Conservation (phyloP, 306 rosid genomes). For the Citrullus mucosospermus region DNA sequence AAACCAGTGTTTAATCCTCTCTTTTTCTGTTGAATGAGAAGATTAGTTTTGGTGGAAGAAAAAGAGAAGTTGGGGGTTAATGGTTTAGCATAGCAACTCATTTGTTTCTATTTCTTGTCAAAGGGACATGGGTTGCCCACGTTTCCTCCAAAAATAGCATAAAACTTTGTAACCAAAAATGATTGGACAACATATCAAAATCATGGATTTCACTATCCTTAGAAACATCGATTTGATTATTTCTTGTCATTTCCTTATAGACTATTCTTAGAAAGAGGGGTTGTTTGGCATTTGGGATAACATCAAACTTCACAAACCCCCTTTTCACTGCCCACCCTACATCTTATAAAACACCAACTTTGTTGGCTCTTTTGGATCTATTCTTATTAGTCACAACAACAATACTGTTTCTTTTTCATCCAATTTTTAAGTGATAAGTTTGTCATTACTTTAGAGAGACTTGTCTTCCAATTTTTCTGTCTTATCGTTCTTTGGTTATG, state of each 20-base stretch:
- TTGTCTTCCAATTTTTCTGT: no score
- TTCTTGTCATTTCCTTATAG: slow-evolving; percentile 37
- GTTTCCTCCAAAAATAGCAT: slow-evolving; percentile 21
- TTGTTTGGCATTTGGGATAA: slow-evolving; percentile 34
- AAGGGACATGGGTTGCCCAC: slow-evolving; percentile 10
- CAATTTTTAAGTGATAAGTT: neutral
- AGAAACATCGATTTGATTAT: slow-evolving; percentile 44
- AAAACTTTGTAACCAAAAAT: slow-evolving; percentile 20
- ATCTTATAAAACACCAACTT: neutral
- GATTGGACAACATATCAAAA: slow-evolving; percentile 45
- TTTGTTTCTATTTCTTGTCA: neutral
- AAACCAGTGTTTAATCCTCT: neutral
- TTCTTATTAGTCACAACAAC: slow-evolving; percentile 43
- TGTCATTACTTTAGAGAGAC: no score
- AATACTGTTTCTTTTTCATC: neutral
- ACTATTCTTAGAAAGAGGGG: slow-evolving; percentile 18
- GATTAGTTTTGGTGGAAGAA: slow-evolving; percentile 16
- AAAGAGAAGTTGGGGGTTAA: neutral
- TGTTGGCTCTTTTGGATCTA: slow-evolving; percentile 52
- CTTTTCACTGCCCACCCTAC: neutral
- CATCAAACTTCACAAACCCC: slow-evolving; percentile 20
- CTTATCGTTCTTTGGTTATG: no score
- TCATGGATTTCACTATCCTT: slow-evolving; percentile 40
- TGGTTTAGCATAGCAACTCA: neutral
- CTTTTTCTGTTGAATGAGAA: slow-evolving; percentile 1